These are phyloP conservation scores for Petunia secreta DNA, from an alignment of 257 asterid species.

Conservation along the genomic window DNA sequence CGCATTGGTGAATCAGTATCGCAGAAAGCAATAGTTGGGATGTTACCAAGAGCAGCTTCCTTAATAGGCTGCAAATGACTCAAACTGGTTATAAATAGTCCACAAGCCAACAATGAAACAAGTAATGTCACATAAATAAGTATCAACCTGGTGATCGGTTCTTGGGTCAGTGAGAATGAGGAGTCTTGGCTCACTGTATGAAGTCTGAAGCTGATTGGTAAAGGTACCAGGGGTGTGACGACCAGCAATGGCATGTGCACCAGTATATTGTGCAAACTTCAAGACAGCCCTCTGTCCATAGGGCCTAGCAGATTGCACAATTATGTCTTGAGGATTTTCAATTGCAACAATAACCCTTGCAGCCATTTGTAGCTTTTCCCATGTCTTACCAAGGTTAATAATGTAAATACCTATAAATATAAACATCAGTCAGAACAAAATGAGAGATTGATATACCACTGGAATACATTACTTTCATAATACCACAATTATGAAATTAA, in stretches of 20 bases:
- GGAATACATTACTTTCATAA: not conserved
- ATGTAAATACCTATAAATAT: constrained; percentile 9
- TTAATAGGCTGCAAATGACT: constrained; percentile 50
- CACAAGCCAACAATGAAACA: not conserved
- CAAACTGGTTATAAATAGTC: constrained; percentile 16
- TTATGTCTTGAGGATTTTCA: constrained; percentile 23
- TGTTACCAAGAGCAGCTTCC: constrained; percentile 52
- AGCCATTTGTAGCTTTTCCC: constrained; percentile 24
- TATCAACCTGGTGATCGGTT: constrained; percentile 36
- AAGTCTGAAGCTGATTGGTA: constrained; percentile 27
- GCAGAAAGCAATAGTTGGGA: constrained; percentile 57
- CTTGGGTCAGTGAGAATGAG: constrained; percentile 32
- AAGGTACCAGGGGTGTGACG: constrained; percentile 38
- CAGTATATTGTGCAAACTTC: constrained; percentile 27
- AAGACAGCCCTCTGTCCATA: constrained; percentile 25
- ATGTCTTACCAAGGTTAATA: constrained; percentile 19
- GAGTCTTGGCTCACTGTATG: constrained; percentile 26
- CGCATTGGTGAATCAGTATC: constrained; percentile 61
- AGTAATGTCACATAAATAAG: not conserved
- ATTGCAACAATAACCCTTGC: constrained; percentile 20
- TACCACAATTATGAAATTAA: not conserved
- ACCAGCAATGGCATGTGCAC: constrained; percentile 37
- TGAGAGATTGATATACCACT: not conserved
- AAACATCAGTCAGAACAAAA: not conserved
- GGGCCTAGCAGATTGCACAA: constrained; percentile 26